Percentiles rank a stretch among this genome's conserved stretches.
Conservation (phyloP, 1,284 basidiomycete genomes). For the Cryptococcus sp. region DNA sequence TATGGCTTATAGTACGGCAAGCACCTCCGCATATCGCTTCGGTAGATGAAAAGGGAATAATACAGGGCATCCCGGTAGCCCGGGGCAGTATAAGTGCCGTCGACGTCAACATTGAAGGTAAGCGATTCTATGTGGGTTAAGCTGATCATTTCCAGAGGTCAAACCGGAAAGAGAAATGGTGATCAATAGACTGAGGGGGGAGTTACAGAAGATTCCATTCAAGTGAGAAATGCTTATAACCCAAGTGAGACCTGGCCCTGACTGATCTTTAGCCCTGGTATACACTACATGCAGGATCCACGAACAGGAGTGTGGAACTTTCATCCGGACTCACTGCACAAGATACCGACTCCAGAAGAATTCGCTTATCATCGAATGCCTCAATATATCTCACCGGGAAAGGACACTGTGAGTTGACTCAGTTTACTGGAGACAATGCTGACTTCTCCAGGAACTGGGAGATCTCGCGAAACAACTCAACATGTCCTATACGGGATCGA, state of each 20-base stretch:
- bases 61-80: no score
- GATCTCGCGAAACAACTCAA: slow-evolving; percentile 55
- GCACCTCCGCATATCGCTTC: no score
- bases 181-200: neutral
- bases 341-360: slow-evolving; percentile 72
- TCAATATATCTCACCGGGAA: slow-evolving; percentile 74
- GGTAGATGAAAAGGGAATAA: no score
- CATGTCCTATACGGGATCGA: slow-evolving; percentile 75
- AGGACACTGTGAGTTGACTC: slow-evolving; percentile 58
- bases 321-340: slow-evolving; percentile 58
- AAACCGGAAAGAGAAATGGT: neutral
- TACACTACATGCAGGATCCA: slow-evolving; percentile 85
- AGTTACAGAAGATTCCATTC: slow-evolving; percentile 5
- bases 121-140: neutral
- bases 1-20: no score
- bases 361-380: slow-evolving; percentile 83
- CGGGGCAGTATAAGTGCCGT: neutral
- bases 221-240: neutral
- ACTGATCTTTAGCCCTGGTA: slow-evolving; percentile 64
- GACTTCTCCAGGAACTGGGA: slow-evolving; percentile 57
- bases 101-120: neutral
- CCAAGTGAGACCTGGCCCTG: neutral
- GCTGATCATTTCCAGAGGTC: neutral
- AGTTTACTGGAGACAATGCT: neutral
- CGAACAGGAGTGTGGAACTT: slow-evolving; percentile 86